A percentile compares a stretch with the other conserved stretches of the same genome.
These are phyloP conservation scores for Heimioporus sp. DNA, from an alignment of 768 basidiomycete genomes.

Conservation along the genomic window DNA sequence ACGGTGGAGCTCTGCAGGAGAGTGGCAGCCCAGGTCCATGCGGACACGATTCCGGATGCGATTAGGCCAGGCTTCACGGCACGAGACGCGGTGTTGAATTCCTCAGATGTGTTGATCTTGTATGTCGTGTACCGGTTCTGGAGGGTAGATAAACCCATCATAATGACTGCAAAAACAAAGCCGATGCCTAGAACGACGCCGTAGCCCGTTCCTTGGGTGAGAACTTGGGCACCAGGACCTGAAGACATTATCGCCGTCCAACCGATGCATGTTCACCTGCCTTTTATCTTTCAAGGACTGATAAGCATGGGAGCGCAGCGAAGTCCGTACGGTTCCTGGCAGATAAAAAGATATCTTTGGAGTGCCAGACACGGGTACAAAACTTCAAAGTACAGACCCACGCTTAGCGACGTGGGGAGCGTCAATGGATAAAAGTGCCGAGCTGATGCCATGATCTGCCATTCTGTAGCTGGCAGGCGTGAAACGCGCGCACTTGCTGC, in stretches of 20 bases:
- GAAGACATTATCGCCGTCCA: conserved; percentile 7
- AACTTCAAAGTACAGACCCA: no score
- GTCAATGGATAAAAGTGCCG: no score
- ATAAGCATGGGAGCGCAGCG: conserved; percentile 13
- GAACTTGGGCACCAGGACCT: conserved; percentile 11
- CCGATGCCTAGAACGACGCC: conserved; percentile 31
- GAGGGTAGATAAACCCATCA: conserved; percentile 26
- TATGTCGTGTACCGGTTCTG: conserved; percentile 28
- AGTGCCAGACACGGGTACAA: not conserved
- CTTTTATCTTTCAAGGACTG: not conserved
- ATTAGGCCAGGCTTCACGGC: conserved; percentile 17
- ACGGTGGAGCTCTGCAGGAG: conserved; percentile 31
- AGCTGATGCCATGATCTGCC: not conserved
- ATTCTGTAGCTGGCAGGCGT: no score
- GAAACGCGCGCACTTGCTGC: no score
- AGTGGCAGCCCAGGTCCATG: conserved; percentile 33
- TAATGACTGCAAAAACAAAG: conserved; percentile 26
- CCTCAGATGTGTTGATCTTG: conserved; percentile 25
- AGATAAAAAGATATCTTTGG: conserved; percentile 7
- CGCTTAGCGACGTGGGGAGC: no score
- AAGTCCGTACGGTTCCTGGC: not conserved
- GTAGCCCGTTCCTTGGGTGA: conserved; percentile 27
- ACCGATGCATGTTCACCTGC: not conserved
- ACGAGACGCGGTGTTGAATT: conserved; percentile 30
- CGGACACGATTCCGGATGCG: conserved; percentile 23